These are phyloP conservation scores for Trypanosoma avium DNA, from an alignment of 208 protist species.

Conservation along the genomic window DNA sequence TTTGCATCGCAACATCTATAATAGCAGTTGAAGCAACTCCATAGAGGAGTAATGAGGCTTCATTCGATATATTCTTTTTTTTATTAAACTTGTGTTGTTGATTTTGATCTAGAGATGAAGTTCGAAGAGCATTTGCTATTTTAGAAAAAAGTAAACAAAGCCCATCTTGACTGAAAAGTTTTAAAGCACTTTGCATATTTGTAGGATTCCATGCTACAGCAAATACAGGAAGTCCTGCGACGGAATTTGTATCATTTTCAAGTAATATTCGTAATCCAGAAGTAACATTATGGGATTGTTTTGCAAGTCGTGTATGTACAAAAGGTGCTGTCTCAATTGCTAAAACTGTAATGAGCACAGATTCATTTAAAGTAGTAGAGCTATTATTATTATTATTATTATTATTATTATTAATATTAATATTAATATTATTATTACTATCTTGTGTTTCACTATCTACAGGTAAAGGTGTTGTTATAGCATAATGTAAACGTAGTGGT, in stretches of 20 bases:
- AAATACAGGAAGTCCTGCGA: conserved; percentile 22
- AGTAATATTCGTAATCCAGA: conserved; percentile 48
- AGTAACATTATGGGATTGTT: conserved; percentile 84
- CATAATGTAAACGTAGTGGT: conserved; percentile 62
- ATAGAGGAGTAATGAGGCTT: conserved; percentile 25
- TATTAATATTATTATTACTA: neutral
- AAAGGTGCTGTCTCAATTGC: conserved; percentile 58
- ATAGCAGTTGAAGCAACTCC: conserved; percentile 40
- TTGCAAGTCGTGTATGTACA: conserved; percentile 70
- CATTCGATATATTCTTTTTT: no score
- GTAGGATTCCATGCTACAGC: conserved; percentile 67
- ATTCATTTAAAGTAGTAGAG: neutral
- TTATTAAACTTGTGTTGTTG: no score
- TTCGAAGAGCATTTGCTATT: conserved; percentile 6
- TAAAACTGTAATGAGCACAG: conserved; percentile 38
- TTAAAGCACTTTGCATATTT: conserved; percentile 55
- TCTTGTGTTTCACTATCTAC: neutral
- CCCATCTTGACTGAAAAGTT: conserved; percentile 11
- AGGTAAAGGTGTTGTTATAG: conserved; percentile 24
- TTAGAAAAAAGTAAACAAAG: conserved; percentile 16
- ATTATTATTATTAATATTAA: no score
- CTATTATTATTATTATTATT: neutral
- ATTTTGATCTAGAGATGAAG: neutral
- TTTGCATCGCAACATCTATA: conserved; percentile 55
- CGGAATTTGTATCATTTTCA: neutral